These are phyloP conservation scores for Pycnococcus provasolii DNA, from an alignment of 139 green algal genomes.

Conservation along the genomic window DNA sequence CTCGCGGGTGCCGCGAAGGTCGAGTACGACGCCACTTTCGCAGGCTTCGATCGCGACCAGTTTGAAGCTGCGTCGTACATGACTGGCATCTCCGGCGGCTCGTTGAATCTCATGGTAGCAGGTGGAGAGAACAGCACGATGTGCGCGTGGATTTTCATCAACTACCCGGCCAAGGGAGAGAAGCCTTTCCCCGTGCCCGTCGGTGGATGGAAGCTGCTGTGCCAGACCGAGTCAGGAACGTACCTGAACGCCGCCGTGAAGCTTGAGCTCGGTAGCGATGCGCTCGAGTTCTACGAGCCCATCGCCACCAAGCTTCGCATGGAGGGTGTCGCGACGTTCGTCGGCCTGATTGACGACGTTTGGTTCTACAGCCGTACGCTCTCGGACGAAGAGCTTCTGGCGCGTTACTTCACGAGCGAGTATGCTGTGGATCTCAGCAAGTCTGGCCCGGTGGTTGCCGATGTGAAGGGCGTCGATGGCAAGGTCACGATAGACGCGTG, in stretches of 20 bases:
- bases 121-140: too few species aligned
- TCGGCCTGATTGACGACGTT: constrained; percentile 13
- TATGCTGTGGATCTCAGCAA: constrained; percentile 5
- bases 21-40: too few species aligned
- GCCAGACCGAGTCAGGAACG: neutral
- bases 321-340: neutral
- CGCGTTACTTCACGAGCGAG: constrained; percentile 18
- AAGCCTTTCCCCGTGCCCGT: neutral
- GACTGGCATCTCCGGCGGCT: too few species aligned
- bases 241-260: neutral
- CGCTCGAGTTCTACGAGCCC: neutral
- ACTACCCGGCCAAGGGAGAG: too few species aligned
- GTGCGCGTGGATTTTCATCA: too few species aligned
- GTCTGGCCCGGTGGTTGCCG: neutral
- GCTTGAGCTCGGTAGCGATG: too few species aligned
- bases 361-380: constrained; percentile 21
- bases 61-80: too few species aligned
- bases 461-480: neutral
- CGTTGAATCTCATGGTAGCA: too few species aligned
- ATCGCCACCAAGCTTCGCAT: neutral
- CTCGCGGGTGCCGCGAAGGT: too few species aligned
- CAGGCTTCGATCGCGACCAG: too few species aligned
- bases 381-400: constrained; percentile 2
- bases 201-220: constrained; percentile 1
- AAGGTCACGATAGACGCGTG: constrained; percentile 10